Evolutionary conservation across 2,329 filamentous ascomycete species (phyloP).

Genomic region (Aspergillus pseudonomiae): DNA sequence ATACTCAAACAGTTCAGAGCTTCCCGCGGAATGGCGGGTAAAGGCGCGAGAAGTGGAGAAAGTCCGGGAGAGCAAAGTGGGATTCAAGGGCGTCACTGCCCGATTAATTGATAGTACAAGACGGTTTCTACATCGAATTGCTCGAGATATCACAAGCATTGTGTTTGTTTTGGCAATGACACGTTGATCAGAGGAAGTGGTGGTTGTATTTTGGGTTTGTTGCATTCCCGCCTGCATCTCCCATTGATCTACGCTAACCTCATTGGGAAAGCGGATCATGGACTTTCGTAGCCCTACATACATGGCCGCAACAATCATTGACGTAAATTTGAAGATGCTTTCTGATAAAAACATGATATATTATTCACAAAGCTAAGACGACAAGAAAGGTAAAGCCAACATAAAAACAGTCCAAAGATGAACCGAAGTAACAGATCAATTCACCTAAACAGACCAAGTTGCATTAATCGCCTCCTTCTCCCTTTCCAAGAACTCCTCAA

Average conservation of each 20-base stretch:
- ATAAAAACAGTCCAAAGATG: background rate
- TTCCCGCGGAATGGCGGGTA: background rate
- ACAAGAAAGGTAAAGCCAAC: background rate
- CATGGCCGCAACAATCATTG: no score
- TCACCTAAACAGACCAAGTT: slow-evolving; percentile 16
- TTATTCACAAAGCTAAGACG: background rate
- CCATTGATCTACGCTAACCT: background rate
- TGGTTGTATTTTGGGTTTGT: background rate
- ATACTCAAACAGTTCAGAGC: slow-evolving; percentile 1
- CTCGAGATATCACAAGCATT: background rate
- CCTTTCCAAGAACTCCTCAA: slow-evolving; percentile 48
- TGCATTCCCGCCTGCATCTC: background rate
- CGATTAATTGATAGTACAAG: background rate
- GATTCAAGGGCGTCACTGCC: background rate
- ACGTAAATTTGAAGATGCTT: no score
- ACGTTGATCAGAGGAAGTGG: background rate
- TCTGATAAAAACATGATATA: no score
- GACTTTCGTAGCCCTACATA: background rate
- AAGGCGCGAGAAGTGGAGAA: background rate
- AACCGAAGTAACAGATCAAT: background rate
- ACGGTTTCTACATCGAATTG: background rate
- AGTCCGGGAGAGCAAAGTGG: background rate
- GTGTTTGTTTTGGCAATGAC: background rate
- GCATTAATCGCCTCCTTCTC: slow-evolving; percentile 37
- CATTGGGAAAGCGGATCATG: background rate